phyloP scores from a whole-genome alignment of 2,329 filamentous ascomycete species.

The Neophaeococcomyces aloes region DNA sequence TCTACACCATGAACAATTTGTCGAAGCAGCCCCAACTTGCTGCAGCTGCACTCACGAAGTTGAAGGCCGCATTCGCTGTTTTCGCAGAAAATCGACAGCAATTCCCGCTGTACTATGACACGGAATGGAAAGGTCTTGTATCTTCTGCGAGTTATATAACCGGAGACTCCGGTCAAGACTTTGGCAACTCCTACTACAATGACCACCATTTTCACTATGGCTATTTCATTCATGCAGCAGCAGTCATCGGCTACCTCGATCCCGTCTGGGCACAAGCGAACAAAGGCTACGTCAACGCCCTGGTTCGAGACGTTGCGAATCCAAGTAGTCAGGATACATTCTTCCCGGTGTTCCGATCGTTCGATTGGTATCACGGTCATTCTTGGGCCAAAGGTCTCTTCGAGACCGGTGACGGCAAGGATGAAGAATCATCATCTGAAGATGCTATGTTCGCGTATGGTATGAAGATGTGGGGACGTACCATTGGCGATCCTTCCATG shows the following conservation, averaged over 20 bases:
- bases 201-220: slow-evolving; percentile 58
- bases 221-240: slow-evolving; percentile 80
- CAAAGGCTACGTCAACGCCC: slow-evolving; percentile 66
- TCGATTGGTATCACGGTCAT: slow-evolving; percentile 93
- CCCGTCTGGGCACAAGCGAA: slow-evolving; percentile 63
- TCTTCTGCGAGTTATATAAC: slow-evolving; percentile 63
- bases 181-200: slow-evolving; percentile 74
- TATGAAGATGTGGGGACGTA: slow-evolving; percentile 85
- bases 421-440: slow-evolving; percentile 73
- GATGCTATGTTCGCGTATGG: slow-evolving; percentile 81
- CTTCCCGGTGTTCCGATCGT: slow-evolving; percentile 73
- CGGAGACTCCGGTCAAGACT: slow-evolving; percentile 62
- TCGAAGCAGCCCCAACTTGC: slow-evolving; percentile 49
- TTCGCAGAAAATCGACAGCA: slow-evolving; percentile 60
- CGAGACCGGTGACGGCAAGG: slow-evolving; percentile 44
- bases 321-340: slow-evolving; percentile 57
- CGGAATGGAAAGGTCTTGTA: slow-evolving; percentile 67
- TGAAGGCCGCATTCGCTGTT: slow-evolving; percentile 56
- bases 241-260: slow-evolving; percentile 71
- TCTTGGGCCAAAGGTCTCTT: slow-evolving; percentile 66
- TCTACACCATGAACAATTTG: slow-evolving; percentile 56
- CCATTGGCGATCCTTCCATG: slow-evolving; percentile 64
- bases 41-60: slow-evolving; percentile 45
- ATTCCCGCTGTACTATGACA: slow-evolving; percentile 47
- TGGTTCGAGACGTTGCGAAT: slow-evolving; percentile 78